phyloP scores from a whole-genome alignment of 1,284 basidiomycete species.

The Fomitopsis schrenkii region DNA sequence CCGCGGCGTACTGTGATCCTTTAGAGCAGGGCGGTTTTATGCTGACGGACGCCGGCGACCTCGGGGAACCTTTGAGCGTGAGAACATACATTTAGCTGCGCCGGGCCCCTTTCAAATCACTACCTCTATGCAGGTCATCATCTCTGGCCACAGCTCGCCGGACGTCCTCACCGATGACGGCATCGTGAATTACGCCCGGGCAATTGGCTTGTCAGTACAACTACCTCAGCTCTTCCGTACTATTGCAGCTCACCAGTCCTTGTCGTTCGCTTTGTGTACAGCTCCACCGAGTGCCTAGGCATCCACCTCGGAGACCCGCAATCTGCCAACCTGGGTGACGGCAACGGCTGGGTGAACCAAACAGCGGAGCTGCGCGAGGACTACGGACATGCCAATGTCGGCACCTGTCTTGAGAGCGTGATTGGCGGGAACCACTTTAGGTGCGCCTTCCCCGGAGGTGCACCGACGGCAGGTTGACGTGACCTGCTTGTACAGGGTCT shows the following conservation, averaged over 20 bases:
- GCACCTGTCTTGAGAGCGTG: conserved; percentile 59
- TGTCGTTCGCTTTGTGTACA: conserved; percentile 16
- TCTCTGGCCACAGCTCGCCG: conserved; percentile 62
- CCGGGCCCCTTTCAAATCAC: too few species aligned
- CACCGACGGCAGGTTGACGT: not conserved
- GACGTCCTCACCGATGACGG: conserved; percentile 64
- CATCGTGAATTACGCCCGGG: conserved; percentile 52
- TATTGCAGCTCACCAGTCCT: too few species aligned
- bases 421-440: conserved; percentile 68
- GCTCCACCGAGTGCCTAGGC: conserved; percentile 70
- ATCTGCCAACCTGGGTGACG: conserved; percentile 69
- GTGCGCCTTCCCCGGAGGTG: conserved; percentile 21
- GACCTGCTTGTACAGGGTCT: conserved; percentile 42
- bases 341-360: conserved; percentile 57
- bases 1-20: conserved; percentile 42
- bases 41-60: conserved; percentile 42
- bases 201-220: conserved; percentile 55
- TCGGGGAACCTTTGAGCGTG: conserved; percentile 71
- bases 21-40: conserved; percentile 44
- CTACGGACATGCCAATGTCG: conserved; percentile 51
- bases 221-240: not conserved
- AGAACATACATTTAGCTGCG: conserved; percentile 4
- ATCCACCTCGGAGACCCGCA: conserved; percentile 62
- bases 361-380: conserved; percentile 65
- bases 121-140: conserved; percentile 45